Evolutionary conservation across 208 protist species (phyloP).

Genomic region (Trypanosoma vivax): DNA sequence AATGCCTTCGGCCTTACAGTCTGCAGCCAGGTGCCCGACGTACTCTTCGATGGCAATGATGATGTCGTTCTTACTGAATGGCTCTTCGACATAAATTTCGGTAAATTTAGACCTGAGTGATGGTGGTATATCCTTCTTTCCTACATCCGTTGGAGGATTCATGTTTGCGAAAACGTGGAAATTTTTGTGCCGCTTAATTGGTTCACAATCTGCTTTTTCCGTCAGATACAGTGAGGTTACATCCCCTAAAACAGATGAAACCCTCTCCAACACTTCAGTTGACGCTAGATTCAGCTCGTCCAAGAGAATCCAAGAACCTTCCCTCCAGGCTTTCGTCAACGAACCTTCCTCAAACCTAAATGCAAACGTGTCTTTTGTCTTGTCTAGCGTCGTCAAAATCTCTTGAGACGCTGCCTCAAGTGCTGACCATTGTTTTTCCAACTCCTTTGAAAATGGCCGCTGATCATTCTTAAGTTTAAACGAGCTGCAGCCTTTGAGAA

Average conservation of each 20-base stretch:
- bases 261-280: conserved; percentile 95
- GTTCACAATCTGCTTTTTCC: conserved; percentile 55
- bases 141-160: conserved; percentile 99
- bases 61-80: conserved; percentile 93
- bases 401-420: conserved; percentile 44
- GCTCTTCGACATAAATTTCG: conserved; percentile 98
- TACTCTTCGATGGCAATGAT: conserved; percentile 88
- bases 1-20: conserved; percentile 86
- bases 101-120: conserved; percentile 95
- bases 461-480: conserved; percentile 53
- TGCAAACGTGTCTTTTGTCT: conserved; percentile 83
- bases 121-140: conserved; percentile 98
- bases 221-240: conserved; percentile 78
- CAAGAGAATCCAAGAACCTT: conserved; percentile 99
- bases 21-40: conserved; percentile 70
- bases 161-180: conserved; percentile 99
- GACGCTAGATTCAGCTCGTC: conserved; percentile 99
- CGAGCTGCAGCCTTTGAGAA: conserved; percentile 67
- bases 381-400: conserved; percentile 46
- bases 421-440: conserved; percentile 43
- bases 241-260: conserved; percentile 93
- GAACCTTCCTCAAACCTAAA: conserved; percentile 98
- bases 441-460: conserved; percentile 19
- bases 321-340: conserved; percentile 93
- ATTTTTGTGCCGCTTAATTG: conserved; percentile 91